phyloP scores from a whole-genome alignment of 2,329 filamentous ascomycete species.

The Talaromyces sp. region DNA sequence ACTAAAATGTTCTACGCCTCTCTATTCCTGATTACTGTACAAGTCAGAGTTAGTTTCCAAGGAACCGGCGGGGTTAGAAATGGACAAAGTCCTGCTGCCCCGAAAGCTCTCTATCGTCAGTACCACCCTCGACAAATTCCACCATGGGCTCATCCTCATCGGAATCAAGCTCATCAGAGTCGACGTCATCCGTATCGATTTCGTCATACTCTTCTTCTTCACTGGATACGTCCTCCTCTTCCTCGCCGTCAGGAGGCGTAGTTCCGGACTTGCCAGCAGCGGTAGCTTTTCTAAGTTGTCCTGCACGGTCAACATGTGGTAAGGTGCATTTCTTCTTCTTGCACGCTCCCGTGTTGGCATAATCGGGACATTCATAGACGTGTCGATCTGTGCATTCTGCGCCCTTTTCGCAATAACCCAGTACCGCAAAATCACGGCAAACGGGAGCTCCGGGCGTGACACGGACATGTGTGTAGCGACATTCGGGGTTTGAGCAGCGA shows the following conservation, averaged over 20 bases:
- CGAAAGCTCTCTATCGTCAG: constrained; percentile 48
- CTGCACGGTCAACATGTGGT: constrained; percentile 83
- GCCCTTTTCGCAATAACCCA: constrained; percentile 87
- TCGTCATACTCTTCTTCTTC: constrained; percentile 66
- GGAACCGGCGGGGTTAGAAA: constrained; percentile 34
- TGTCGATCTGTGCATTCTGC: constrained; percentile 76
- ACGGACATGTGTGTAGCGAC: constrained; percentile 81
- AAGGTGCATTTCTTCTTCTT: constrained; percentile 77
- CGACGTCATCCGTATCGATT: constrained; percentile 65
- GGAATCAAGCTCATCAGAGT: constrained; percentile 62
- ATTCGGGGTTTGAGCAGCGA: constrained; percentile 82
- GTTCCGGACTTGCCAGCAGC: constrained; percentile 45
- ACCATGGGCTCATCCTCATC: constrained; percentile 33
- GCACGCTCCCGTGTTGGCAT: constrained; percentile 86
- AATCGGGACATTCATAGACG: constrained; percentile 90
- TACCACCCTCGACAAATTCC: constrained; percentile 36
- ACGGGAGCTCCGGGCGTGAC: constrained; percentile 75
- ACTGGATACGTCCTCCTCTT: constrained; percentile 70
- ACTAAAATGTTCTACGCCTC: constrained; percentile 8
- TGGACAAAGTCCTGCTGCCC: constrained; percentile 56
- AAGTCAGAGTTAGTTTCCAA: neutral
- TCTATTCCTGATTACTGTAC: constrained; percentile 5
- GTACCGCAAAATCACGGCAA: constrained; percentile 77
- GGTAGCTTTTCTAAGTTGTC: constrained; percentile 65
- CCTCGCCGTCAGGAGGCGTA: constrained; percentile 49